Conservation (phyloP, 805 yeast genomes). For the Tetrapisispora taiwanensis region DNA sequence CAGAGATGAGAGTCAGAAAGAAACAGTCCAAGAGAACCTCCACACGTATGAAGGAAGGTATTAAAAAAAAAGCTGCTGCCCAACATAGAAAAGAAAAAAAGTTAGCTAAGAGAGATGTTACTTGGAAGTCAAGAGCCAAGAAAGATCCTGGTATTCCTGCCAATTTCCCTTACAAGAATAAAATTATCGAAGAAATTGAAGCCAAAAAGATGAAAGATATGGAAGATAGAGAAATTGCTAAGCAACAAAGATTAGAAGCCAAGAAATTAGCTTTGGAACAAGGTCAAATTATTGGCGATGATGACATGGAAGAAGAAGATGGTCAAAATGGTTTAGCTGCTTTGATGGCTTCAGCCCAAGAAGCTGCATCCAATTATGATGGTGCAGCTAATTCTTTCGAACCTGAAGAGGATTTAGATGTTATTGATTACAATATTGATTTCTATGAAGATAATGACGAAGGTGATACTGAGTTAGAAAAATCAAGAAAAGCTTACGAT, state of each 20-base stretch:
- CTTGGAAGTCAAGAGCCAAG: constrained; percentile 76
- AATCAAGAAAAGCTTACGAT: constrained; percentile 83
- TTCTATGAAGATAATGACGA: constrained; percentile 36
- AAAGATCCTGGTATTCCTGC: constrained; percentile 95
- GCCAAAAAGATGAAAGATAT: constrained; percentile 43
- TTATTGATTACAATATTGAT: constrained; percentile 40
- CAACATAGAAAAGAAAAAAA: constrained; percentile 80
- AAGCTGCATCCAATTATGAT: constrained; percentile 70
- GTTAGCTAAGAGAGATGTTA: constrained; percentile 73
- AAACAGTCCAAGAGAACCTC: constrained; percentile 77
- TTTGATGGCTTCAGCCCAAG: constrained; percentile 78
- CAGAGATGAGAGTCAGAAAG: constrained; percentile 38
- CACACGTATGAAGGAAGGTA: constrained; percentile 93
- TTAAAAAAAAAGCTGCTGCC: constrained; percentile 90
- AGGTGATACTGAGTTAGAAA: constrained; percentile 45
- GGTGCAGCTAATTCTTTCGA: constrained; percentile 38
- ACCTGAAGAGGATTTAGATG: constrained; percentile 37
- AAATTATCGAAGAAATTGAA: constrained; percentile 64
- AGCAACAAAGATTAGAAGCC: constrained; percentile 38
- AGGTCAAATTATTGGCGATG: constrained; percentile 24
- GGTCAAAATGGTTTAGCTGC: constrained; percentile 64
- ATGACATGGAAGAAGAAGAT: constrained; percentile 31
- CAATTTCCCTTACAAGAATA: constrained; percentile 87
- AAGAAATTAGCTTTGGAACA: constrained; percentile 24
- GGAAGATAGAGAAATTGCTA: constrained; percentile 44